Evolutionary conservation across 2,329 filamentous ascomycete species (phyloP).

Genomic region (Macrophomina tecta): DNA sequence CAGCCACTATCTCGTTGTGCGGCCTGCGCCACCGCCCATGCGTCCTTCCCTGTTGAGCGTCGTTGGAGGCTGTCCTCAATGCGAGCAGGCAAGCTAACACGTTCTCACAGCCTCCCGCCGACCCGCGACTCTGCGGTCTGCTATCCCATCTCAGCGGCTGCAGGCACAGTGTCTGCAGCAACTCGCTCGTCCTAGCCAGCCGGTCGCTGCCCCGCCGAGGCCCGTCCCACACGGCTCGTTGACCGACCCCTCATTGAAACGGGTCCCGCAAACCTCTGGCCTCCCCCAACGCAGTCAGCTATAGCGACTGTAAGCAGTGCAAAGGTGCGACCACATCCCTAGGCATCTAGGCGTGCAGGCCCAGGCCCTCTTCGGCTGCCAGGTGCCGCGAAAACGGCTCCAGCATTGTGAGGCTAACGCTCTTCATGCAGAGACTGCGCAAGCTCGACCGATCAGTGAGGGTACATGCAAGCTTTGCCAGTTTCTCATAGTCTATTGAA

Average conservation of each 20-base stretch:
- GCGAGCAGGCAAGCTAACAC: slow-evolving; percentile 21
- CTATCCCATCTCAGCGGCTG: slow-evolving; percentile 12
- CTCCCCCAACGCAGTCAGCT: slow-evolving; percentile 10
- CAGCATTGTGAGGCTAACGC: slow-evolving; percentile 38
- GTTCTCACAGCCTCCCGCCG: slow-evolving; percentile 1
- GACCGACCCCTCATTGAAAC: slow-evolving; percentile 12
- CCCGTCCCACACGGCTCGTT: slow-evolving; percentile 18
- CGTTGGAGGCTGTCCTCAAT: slow-evolving; percentile 21
- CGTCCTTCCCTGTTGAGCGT: neutral
- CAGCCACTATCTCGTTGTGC: slow-evolving; percentile 32
- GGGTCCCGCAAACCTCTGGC: slow-evolving; percentile 6
- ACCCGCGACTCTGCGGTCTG: neutral
- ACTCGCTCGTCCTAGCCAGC: slow-evolving; percentile 1
- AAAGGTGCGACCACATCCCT: slow-evolving; percentile 25
- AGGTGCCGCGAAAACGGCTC: slow-evolving; percentile 31
- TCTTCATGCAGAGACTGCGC: slow-evolving; percentile 40
- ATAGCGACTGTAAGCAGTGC: slow-evolving; percentile 16
- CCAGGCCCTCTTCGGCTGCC: slow-evolving; percentile 9
- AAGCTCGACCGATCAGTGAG: slow-evolving; percentile 33
- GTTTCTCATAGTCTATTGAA: slow-evolving; percentile 38
- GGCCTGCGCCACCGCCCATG: slow-evolving; percentile 42
- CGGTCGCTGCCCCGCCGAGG: slow-evolving; percentile 1
- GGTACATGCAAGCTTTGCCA: slow-evolving; percentile 40
- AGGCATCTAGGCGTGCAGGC: slow-evolving; percentile 24
- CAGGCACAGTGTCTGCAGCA: slow-evolving; percentile 10